Evolutionary conservation across 345 rosid species (phyloP), one percentile per base, ranked within the genome.

Genomic region (Arabidopsis suecica): DNA sequence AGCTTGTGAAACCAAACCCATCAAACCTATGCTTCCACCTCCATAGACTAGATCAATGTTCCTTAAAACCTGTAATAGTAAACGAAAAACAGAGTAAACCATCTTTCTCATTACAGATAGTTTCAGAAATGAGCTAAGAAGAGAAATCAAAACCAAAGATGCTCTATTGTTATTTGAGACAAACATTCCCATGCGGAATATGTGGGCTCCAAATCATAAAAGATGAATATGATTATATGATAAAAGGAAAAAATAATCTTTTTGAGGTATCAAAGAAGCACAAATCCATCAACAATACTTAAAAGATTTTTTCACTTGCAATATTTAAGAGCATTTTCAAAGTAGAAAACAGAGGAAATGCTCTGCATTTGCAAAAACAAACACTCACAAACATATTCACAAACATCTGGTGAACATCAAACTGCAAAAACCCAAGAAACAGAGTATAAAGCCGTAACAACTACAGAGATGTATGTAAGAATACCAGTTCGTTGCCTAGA

Each of bases 21-120:
- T 96, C 80, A 96, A 82, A 57, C 99, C 99, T 82, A 96, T 93
- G 85, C 99, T 96, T 34, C 99, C 98, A 41, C 99, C 99, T 84
- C 99, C 99, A 72, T 96, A 92, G 71, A 96, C 99, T 69, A 96
- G 79, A 84, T 96, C 98, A 84, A 91, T 96, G 90, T 91, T 96
- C 88, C 88, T 91, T 71, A 88, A 87, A 57, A 96, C 99, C 99
- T 96, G 74, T 78, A 80, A 59, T 50, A 73, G 45, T 33, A 73
- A 72, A 77, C 5, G 59, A 25, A 54, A 55, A 54, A 55, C 49
- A 61, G 51, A 50, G 49, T 10, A 53, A 28, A 7, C 40, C 5
- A 9, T 10, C 20, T 58, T 50, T 37, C 34, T 67, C 14, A 57
- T 37, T 6, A 37, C 45, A 34, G 10, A 62, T 13, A 33, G 36